phyloP scores from a whole-genome alignment of 2,329 filamentous ascomycete genomes.

The Diaporthe destruens region DNA sequence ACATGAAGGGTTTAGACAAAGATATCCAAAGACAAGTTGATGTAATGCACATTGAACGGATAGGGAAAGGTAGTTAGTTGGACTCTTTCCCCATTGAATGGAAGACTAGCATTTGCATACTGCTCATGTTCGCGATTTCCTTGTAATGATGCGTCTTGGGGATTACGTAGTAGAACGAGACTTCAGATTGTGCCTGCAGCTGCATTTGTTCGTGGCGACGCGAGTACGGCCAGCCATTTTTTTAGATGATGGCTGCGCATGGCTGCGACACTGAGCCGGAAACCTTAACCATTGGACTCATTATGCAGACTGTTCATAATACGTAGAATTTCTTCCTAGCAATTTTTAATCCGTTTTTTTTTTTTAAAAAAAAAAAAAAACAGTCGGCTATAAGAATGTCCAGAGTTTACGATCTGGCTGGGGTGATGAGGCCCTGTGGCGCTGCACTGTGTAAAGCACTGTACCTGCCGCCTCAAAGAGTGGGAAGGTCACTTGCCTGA shows the following conservation, averaged over 20 bases:
- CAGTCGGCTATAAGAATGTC: background rate
- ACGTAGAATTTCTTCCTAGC: too few species aligned
- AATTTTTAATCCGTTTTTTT: too few species aligned
- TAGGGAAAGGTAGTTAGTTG: background rate
- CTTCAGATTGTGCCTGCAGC: background rate
- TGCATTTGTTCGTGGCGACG: background rate
- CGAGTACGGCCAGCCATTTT: background rate
- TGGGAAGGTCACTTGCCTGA: conserved; percentile 8
- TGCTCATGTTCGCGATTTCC: background rate
- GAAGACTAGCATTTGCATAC: background rate
- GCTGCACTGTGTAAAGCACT: conserved; percentile 27
- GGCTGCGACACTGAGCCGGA: background rate
- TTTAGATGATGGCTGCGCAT: background rate
- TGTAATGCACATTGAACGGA: too few species aligned
- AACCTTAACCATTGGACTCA: background rate
- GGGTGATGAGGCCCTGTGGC: background rate
- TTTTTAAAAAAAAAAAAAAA: too few species aligned
- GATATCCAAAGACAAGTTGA: conserved; percentile 33
- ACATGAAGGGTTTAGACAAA: conserved; percentile 38
- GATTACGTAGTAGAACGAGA: background rate
- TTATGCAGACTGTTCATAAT: background rate
- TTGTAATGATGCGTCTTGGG: too few species aligned
- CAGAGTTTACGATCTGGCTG: background rate
- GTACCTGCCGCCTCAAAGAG: background rate
- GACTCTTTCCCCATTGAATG: background rate